Percentiles rank a stretch among this genome's conserved stretches.
phyloP scores from a whole-genome alignment of 305 asterid genomes.

The Solanum hybrid region DNA sequence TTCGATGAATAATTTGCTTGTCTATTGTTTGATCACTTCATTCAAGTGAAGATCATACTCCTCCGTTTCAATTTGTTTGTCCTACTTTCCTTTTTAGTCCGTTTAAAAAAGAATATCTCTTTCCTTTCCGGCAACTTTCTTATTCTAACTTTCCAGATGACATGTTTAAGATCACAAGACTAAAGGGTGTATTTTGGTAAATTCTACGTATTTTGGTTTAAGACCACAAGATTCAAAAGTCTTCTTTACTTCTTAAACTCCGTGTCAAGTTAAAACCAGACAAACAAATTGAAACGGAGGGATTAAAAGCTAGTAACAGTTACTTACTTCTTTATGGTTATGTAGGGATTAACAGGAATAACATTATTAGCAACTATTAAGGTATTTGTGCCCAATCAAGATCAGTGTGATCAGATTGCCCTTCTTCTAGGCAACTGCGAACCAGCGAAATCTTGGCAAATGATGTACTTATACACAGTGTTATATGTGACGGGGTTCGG shows the following conservation, averaged over 20 bases:
- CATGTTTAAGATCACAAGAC: not conserved
- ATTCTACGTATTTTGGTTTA: not conserved
- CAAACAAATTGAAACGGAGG: not conserved
- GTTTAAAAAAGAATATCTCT: not conserved
- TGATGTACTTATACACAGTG: slow-evolving; percentile 66
- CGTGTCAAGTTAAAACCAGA: not conserved
- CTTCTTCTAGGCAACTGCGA: slow-evolving; percentile 83
- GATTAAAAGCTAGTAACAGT: not conserved
- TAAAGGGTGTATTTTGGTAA: not conserved
- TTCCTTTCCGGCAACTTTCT: not conserved
- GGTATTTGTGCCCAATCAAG: slow-evolving; percentile 65
- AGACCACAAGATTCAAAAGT: not conserved
- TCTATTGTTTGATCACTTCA: not conserved
- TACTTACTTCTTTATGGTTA: slow-evolving; percentile 5
- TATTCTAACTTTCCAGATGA: not conserved
- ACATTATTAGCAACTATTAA: slow-evolving; percentile 68
- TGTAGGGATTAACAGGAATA: slow-evolving; percentile 88
- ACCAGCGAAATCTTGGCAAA: slow-evolving; percentile 86
- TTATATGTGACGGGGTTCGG: slow-evolving; percentile 84
- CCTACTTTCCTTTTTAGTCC: not conserved
- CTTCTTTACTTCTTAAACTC: not conserved
- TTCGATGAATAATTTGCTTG: not conserved
- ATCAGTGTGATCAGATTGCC: slow-evolving; percentile 69
- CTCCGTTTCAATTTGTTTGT: not conserved
- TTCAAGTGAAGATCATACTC: not conserved